Base-by-base conservation (phyloP, 148 eudicot species). In the Rhododendron williamsianum region DNA sequence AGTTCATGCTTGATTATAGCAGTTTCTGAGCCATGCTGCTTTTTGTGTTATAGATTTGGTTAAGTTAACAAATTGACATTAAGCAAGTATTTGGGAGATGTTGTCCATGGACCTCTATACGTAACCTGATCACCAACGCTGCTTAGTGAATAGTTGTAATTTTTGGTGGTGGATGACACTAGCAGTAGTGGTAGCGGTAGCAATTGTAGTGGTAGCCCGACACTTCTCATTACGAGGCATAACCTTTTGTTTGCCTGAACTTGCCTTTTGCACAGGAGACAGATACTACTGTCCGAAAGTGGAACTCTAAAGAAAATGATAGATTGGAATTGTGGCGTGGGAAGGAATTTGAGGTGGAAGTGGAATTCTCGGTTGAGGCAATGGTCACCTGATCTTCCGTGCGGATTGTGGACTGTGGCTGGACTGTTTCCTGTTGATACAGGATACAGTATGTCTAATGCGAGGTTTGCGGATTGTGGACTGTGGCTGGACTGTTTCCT, bases 241-340 rank as follows among this genome's bases (percentile, higher is more conserved):
- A 81, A 58, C 45, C 72, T 21, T 81, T 76, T 54, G 67, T 56
- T 80, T 80, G 63, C 63, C 63, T 80, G 82, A 78, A 80, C 82
- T 51, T 80, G 82, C 82, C 82, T 80, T 51, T 51, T 80, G 65
- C 56, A 80, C 82, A 80, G 82, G 82, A 80, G 82, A 80, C 56
- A 51, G 41, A 80, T 51, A 45, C 81, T 46, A n/a, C 81, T 46
- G 1, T 78, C 18, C 71, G 3, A 33, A 33, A 30, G 58, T 80
- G 41, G 82, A 33, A 33, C 51, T 58, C 45, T 10, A 33, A 36
- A 4, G 45, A 21, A 10, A 82, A 21, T 1, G 83, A 36, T n/a
- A 27, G 16, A 30, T 51, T 54, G 82, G 63, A 80, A 51, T 79
- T 80, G 41, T 80, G 43, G 82, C 60, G 0, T 48, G 82, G 9